Conservation (phyloP, 495 filamentous ascomycete species). For the Talaromyces trachyspermus region DNA sequence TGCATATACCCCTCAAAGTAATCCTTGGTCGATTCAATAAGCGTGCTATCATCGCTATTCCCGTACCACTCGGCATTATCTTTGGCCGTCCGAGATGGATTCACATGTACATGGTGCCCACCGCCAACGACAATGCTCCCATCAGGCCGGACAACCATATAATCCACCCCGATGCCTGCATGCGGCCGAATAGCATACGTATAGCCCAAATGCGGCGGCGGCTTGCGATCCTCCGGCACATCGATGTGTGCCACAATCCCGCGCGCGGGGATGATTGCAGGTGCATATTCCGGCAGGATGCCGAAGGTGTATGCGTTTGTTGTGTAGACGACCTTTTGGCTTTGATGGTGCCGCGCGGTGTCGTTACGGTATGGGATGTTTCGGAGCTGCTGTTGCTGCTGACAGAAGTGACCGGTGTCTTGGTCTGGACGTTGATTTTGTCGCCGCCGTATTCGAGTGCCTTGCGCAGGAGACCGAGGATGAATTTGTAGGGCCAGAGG, state of each 20-base stretch:
- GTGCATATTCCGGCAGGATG: slow-evolving; percentile 6
- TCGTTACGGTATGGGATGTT: background rate
- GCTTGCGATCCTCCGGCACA: slow-evolving; percentile 20
- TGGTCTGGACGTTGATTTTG: slow-evolving; percentile 8
- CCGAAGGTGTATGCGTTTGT: slow-evolving; percentile 10
- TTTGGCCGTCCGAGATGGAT: slow-evolving; percentile 28
- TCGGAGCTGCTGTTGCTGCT: background rate
- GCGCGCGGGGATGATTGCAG: background rate
- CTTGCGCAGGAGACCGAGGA: slow-evolving; percentile 42
- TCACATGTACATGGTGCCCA: slow-evolving; percentile 25
- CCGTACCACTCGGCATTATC: slow-evolving; percentile 53
- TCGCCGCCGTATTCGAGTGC: background rate
- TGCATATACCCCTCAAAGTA: slow-evolving; percentile 48
- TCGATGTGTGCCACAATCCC: slow-evolving; percentile 4
- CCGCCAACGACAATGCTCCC: slow-evolving; percentile 67
- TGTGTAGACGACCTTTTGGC: slow-evolving; percentile 7
- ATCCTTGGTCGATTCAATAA: slow-evolving; percentile 55
- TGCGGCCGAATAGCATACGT: slow-evolving; percentile 26
- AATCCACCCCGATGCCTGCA: slow-evolving; percentile 23
- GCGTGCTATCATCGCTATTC: slow-evolving; percentile 38
- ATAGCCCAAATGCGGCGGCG: slow-evolving; percentile 22
- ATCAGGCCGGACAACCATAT: slow-evolving; percentile 61
- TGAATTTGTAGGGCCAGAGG: slow-evolving; percentile 81
- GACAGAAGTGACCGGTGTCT: slow-evolving; percentile 6
- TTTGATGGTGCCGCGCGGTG: slow-evolving; percentile 1